Evolutionary conservation across 2,329 filamentous ascomycete species (phyloP).

Genomic region (Chaetomium globosum): DNA sequence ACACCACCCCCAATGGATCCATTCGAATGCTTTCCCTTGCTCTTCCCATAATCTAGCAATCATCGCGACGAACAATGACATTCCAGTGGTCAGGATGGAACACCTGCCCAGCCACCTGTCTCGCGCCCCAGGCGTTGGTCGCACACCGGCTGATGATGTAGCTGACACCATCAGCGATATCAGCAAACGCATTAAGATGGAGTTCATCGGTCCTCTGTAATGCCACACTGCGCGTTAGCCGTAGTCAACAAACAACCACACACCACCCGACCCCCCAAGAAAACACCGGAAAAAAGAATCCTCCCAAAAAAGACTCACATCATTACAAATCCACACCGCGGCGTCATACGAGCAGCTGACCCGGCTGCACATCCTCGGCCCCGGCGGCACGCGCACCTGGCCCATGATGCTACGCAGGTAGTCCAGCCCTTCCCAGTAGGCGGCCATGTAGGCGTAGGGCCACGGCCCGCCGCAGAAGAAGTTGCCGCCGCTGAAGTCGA

Average conservation of each 20-base stretch:
- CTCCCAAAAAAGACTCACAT: slow-evolving; percentile 7
- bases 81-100: slow-evolving; percentile 16
- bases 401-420: slow-evolving; percentile 1
- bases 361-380: not conserved
- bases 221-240: not conserved
- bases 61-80: slow-evolving; percentile 3
- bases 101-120: slow-evolving; percentile 3
- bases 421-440: not conserved
- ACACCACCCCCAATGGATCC: not conserved
- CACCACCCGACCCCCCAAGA: no score
- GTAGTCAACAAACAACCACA: not conserved
- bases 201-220: not conserved
- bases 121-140: not conserved
- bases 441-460: not conserved
- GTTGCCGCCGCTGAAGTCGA: slow-evolving; percentile 1
- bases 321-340: slow-evolving; percentile 11
- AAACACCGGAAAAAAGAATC: not conserved
- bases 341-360: slow-evolving; percentile 5
- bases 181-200: slow-evolving; percentile 1
- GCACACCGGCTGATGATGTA: not conserved
- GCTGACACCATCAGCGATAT: slow-evolving; percentile 4
- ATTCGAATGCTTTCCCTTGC: no score
- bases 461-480: slow-evolving; percentile 16
- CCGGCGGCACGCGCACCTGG: not conserved
- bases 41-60: not conserved